phyloP scores from a whole-genome alignment of 352 stramenopile genomes.

The Phytophthora fragariae region DNA sequence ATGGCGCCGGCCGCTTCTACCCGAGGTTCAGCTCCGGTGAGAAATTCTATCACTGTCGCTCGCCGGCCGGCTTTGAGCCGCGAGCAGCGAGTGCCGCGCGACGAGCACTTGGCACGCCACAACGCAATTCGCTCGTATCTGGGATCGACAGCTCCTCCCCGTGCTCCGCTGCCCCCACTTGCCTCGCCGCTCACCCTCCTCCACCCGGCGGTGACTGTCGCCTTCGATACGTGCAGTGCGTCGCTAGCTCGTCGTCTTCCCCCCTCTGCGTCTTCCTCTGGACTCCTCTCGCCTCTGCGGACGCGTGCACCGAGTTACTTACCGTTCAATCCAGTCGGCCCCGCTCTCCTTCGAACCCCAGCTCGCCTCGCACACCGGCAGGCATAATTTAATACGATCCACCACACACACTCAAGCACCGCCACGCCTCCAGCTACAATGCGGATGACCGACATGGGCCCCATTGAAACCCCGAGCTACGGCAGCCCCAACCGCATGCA shows the following conservation, averaged over 20 bases:
- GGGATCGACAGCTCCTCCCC: slow-evolving; percentile 23
- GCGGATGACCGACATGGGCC: slow-evolving; percentile 43
- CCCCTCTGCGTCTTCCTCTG: background rate
- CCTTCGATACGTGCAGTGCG: slow-evolving; percentile 25
- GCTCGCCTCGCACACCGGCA: background rate
- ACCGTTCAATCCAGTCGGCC: background rate
- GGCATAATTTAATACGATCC: slow-evolving; percentile 30
- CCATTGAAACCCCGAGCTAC: slow-evolving; percentile 48
- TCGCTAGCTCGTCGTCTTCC: slow-evolving; percentile 1
- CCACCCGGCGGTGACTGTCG: background rate
- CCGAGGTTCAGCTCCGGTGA: slow-evolving; percentile 41
- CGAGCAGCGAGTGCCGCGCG: slow-evolving; percentile 4
- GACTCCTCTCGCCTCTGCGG: slow-evolving; percentile 28
- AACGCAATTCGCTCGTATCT: slow-evolving; percentile 47
- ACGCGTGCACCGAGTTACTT: slow-evolving; percentile 22
- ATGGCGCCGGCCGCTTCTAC: slow-evolving; percentile 46
- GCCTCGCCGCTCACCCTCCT: background rate
- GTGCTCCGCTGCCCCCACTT: background rate
- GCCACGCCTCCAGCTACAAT: slow-evolving; percentile 14
- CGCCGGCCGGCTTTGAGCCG: slow-evolving; percentile 7
- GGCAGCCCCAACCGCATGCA: slow-evolving; percentile 69
- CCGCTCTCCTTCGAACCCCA: background rate
- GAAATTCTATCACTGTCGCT: slow-evolving; percentile 45
- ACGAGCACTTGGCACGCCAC: slow-evolving; percentile 23
- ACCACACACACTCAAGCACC: slow-evolving; percentile 11